A percentile compares a stretch with the other conserved stretches of the same genome.
Conservation (phyloP, 176 grass and related monocot genomes). For the Musa beccarii region DNA sequence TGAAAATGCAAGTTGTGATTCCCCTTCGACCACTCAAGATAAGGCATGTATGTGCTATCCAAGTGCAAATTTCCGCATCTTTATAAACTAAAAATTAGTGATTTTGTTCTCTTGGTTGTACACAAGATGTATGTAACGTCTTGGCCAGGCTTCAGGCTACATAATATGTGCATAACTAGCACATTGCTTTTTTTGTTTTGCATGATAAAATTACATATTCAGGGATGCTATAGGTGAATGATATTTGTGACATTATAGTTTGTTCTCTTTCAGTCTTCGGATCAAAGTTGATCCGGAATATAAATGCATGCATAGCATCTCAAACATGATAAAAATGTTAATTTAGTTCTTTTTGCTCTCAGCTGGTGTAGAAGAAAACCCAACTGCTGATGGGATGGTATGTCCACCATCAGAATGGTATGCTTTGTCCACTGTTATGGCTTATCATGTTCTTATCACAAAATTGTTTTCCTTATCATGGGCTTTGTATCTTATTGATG, state of each 20-base stretch:
- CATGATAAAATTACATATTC: constrained; percentile 14
- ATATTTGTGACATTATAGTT: background rate
- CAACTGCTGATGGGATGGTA: constrained; percentile 14
- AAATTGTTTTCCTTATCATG: background rate
- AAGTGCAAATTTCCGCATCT: background rate
- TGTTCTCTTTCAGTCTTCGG: background rate
- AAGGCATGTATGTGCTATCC: constrained; percentile 28
- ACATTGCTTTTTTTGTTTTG: background rate
- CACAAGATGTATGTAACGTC: background rate
- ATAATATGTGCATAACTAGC: no score
- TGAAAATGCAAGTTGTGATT: constrained; percentile 27
- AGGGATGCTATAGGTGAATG: background rate
- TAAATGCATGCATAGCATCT: background rate
- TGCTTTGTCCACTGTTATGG: background rate
- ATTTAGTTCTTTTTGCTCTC: constrained; percentile 16
- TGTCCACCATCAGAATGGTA: constrained; percentile 70
- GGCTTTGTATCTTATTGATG: constrained; percentile 12
- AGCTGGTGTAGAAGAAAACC: constrained; percentile 30
- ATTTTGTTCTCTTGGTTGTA: background rate
- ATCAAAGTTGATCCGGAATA: background rate
- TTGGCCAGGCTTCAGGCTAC: no score
- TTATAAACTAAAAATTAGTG: background rate
- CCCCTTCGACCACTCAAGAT: constrained; percentile 8
- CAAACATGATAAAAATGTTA: constrained; percentile 15
- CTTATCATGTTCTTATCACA: background rate